These are phyloP conservation scores for Penicillium concentricum DNA, from an alignment of 2,329 filamentous ascomycete genomes.

Conservation along the genomic window DNA sequence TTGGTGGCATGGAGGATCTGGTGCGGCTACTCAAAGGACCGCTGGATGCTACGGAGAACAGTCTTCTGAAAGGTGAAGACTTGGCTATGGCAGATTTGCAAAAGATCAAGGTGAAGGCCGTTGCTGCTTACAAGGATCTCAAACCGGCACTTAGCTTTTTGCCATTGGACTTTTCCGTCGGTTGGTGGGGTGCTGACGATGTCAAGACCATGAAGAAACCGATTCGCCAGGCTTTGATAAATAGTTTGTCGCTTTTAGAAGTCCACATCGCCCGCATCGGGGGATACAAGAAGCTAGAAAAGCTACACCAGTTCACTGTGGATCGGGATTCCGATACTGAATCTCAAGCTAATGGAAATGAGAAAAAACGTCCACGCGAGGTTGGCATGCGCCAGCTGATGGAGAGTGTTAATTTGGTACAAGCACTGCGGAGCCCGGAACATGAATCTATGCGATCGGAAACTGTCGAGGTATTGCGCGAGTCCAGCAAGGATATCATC, in stretches of 20 bases:
- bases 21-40: constrained; percentile 30
- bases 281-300: constrained; percentile 20
- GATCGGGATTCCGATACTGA: constrained; percentile 7
- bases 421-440: constrained; percentile 43
- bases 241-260: constrained; percentile 42
- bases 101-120: constrained; percentile 33
- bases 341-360: not conserved
- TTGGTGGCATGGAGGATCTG: constrained; percentile 35
- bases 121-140: constrained; percentile 40
- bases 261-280: constrained; percentile 41
- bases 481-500: constrained; percentile 28
- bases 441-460: constrained; percentile 31
- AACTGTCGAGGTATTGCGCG: constrained; percentile 34
- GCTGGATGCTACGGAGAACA: constrained; percentile 30
- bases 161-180: constrained; percentile 48
- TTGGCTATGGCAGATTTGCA: constrained; percentile 24
- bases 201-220: constrained; percentile 40
- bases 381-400: constrained; percentile 33
- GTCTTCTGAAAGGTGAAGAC: constrained; percentile 16
- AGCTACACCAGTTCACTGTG: constrained; percentile 9
- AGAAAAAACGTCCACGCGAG: constrained; percentile 22
- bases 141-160: constrained; percentile 46
- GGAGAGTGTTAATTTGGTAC: constrained; percentile 35
- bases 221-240: constrained; percentile 37
- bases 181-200: constrained; percentile 49